Evolutionary conservation across 371 early-diverging fungal species (phyloP), one percentile per base, ranked within the genome.

Genomic region (Blakeslea trispora): DNA sequence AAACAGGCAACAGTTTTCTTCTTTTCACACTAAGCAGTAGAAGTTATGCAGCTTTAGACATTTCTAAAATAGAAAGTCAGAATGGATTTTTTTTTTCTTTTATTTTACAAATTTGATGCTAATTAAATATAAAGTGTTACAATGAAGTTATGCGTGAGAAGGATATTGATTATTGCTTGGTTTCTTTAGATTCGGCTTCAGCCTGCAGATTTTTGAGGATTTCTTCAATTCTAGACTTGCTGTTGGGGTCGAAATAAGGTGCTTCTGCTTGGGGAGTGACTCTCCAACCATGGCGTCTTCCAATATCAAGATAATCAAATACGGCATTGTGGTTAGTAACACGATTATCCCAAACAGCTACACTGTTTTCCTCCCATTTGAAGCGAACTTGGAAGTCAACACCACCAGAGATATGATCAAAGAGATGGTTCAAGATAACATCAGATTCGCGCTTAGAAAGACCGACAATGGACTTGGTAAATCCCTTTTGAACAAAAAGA

Each of bases 261-360:
- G 57, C 59, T 59, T 87, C 87, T 9, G 72, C 66, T 47, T 61
- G 76, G 42, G 77, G 73, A 17, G 82, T 78, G 8, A 84, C 66
- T 31, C 85, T 72, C 46, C 66, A 64, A 8, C 83, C 85, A 49
- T 71, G 71, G 1, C 71, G 66, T 42, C 72, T 75, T 42, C 63
- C 65, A 51, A 73, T 59, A n/a, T 74, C 69, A 28, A 65, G 57
- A 46, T 82, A 82, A 54, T 83, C 82, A 46, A 77, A 81, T 18
- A 82, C 64, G 19, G 84, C 84, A 22, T 80, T 72, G 55, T 85
- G 85, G 55, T 61, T 68, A 3, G 81, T 72, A 8, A 61, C 61
- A 17, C 85, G 72, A 64, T 87, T 87, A 57, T 85, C 86, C 88
- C 88, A 88, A 32, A 88, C 79, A 17, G 86, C 88, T 6, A 88